These are phyloP conservation scores for Isabelozyma rhagii DNA, from an alignment of 805 yeast species.

Conservation along the genomic window DNA sequence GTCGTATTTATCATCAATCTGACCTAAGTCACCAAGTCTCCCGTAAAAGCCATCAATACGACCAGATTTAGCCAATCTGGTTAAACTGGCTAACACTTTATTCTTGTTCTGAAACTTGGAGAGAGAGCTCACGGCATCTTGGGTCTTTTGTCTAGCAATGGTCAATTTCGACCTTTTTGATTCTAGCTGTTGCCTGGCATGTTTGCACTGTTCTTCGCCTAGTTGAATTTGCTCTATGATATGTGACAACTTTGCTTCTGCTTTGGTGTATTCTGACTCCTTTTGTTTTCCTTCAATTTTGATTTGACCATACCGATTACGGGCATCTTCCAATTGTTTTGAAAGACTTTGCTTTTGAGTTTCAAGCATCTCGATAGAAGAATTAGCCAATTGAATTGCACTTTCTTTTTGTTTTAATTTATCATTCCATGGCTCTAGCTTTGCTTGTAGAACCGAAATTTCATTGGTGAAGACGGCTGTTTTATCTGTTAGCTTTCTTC, in stretches of 20 bases:
- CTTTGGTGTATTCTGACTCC: slow-evolving; percentile 43
- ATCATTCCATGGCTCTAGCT: slow-evolving; percentile 81
- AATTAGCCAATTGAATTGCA: slow-evolving; percentile 59
- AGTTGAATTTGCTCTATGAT: slow-evolving; percentile 51
- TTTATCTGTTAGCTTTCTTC: slow-evolving; percentile 65
- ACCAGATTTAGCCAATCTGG: slow-evolving; percentile 72
- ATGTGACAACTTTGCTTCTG: slow-evolving; percentile 47
- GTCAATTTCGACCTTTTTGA: slow-evolving; percentile 53
- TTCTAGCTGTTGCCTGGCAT: slow-evolving; percentile 48
- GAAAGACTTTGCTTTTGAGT: slow-evolving; percentile 43
- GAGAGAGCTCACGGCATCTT: slow-evolving; percentile 63
- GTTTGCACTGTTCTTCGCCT: slow-evolving; percentile 56
- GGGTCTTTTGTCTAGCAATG: slow-evolving; percentile 55
- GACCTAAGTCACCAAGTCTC: slow-evolving; percentile 88
- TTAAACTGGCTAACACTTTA: slow-evolving; percentile 66
- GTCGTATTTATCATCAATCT: slow-evolving; percentile 83
- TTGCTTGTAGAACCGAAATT: slow-evolving; percentile 59
- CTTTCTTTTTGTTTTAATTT: slow-evolving; percentile 61
- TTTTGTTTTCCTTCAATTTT: slow-evolving; percentile 48
- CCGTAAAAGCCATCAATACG: slow-evolving; percentile 85
- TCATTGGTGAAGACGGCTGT: slow-evolving; percentile 66
- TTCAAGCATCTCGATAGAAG: slow-evolving; percentile 59
- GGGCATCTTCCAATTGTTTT: slow-evolving; percentile 43
- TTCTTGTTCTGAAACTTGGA: slow-evolving; percentile 63
- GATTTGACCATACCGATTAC: slow-evolving; percentile 42